Base-by-base conservation (phyloP, 192 early-diverging fungal genomes). In the Pilaira anomala region DNA sequence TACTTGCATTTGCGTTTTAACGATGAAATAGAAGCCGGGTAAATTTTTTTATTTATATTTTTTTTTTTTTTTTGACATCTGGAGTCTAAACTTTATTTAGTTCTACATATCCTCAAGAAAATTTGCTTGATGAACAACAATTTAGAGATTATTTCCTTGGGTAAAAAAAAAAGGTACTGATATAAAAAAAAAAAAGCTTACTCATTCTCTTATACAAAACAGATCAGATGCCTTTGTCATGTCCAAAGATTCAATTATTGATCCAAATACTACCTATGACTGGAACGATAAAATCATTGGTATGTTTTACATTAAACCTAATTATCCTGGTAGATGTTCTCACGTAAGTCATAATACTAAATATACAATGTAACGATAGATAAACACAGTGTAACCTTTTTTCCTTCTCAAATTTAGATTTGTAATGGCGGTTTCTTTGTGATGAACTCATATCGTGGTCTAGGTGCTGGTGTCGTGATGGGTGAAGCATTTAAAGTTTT, bases 371-470 rank as follows among this genome's bases (percentile, higher is more conserved):
- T 42, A 42, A 18, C 13, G 44, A 46, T 46, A n/a, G n/a, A n/a
- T n/a, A n/a, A n/a, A 51, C n/a, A 51, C 39, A 33, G 24, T 7
- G 7, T 18, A 14, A 39, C 26, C 26, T 33, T 14, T 48, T 18
- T 63, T 44, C 42, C 30, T 33, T 1, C 48, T 62, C 16, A 26
- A 14, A 24, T n/a, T 22, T 80, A 89, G 77, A 85, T 92, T 40
- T 89, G 86, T 71, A 89, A 88, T 68, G 89, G 76, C 29, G 91
- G 91, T 2, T 93, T 93, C 50, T 76, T 93, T 30, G 78, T 81
- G n/a, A 63, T 71, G 5, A 40, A 57, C 0, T 56, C 46, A 7
- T 67, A 68, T 26, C 77, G 88, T 8, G 78, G 78, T 4, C 39
- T 69, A 12, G 88, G 89, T 0, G 83, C 85, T 7, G 91, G 88